A percentile compares a stretch with the other conserved stretches of the same genome.
These are phyloP conservation scores for Aquilaria yunnanensis DNA, from an alignment of 345 rosid genomes.

Conservation along the genomic window DNA sequence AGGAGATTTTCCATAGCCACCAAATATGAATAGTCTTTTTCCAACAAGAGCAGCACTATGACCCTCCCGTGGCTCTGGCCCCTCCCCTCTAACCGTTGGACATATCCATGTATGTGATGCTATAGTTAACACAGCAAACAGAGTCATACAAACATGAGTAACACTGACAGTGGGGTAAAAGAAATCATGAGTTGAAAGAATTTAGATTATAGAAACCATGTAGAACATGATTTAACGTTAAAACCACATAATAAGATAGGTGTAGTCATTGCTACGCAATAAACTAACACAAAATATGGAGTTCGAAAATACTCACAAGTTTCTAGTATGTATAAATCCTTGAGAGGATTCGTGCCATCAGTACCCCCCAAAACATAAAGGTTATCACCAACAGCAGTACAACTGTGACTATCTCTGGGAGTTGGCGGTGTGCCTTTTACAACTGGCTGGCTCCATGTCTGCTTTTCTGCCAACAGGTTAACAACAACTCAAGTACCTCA, in stretches of 20 bases:
- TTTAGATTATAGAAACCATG: not conserved
- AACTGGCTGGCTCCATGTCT: slow-evolving; percentile 76
- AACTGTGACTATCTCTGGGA: slow-evolving; percentile 95
- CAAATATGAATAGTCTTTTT: slow-evolving; percentile 80
- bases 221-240: not conserved
- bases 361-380: slow-evolving; percentile 93
- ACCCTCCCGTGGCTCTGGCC: slow-evolving; percentile 93
- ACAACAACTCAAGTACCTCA: not conserved
- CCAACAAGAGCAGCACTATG: slow-evolving; percentile 93
- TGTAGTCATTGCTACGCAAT: not conserved
- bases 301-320: slow-evolving; percentile 52
- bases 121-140: slow-evolving; percentile 20
- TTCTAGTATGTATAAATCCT: slow-evolving; percentile 75
- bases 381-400: slow-evolving; percentile 67
- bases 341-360: slow-evolving; percentile 76
- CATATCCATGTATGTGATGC: slow-evolving; percentile 87
- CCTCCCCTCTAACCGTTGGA: slow-evolving; percentile 88
- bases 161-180: not conserved
- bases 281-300: slow-evolving; percentile 1
- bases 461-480: slow-evolving; percentile 48
- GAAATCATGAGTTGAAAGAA: no score
- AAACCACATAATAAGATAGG: not conserved
- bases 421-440: slow-evolving; percentile 66
- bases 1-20: slow-evolving; percentile 87
- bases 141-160: slow-evolving; percentile 1